phyloP scores from a whole-genome alignment of 2,329 filamentous ascomycete species.

The Phyllosticta citrichinensis region DNA sequence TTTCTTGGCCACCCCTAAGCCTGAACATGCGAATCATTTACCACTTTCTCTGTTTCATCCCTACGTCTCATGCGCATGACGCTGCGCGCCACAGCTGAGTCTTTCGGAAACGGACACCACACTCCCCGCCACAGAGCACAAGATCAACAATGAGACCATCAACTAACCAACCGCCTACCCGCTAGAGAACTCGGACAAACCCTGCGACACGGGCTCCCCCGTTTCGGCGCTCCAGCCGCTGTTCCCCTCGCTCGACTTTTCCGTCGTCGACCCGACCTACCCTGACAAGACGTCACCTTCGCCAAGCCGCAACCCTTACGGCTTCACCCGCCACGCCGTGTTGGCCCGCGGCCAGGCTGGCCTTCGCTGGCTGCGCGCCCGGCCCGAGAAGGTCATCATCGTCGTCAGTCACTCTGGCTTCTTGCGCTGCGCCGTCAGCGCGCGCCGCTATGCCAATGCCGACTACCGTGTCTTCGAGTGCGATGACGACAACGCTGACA shows the following conservation, averaged over 20 bases:
- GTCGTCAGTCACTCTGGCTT: slow-evolving; percentile 59
- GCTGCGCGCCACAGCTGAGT: not conserved
- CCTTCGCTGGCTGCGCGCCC: slow-evolving; percentile 40
- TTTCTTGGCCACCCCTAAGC: not conserved
- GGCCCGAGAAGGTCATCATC: slow-evolving; percentile 52
- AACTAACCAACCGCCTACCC: not conserved
- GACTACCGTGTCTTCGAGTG: slow-evolving; percentile 57
- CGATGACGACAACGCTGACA: slow-evolving; percentile 31
- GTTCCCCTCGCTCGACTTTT: slow-evolving; percentile 50
- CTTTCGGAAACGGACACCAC: not conserved
- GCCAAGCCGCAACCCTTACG: slow-evolving; percentile 34
- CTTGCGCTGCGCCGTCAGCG: slow-evolving; percentile 46
- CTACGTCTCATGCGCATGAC: not conserved
- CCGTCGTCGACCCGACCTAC: slow-evolving; percentile 41
- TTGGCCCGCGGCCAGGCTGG: slow-evolving; percentile 44
- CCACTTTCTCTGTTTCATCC: not conserved
- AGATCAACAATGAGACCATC: not conserved
- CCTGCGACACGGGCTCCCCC: slow-evolving; percentile 52
- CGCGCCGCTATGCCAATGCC: slow-evolving; percentile 44
- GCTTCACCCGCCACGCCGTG: slow-evolving; percentile 43
- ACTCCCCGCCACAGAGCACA: not conserved
- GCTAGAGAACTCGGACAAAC: slow-evolving; percentile 36
- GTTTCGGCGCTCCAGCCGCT: slow-evolving; percentile 34
- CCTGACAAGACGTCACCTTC: slow-evolving; percentile 49
- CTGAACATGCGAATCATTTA: not conserved